These are phyloP conservation scores for Ceratobasidium sp. DNA, from an alignment of 1,284 basidiomycete species.

Conservation along the genomic window DNA sequence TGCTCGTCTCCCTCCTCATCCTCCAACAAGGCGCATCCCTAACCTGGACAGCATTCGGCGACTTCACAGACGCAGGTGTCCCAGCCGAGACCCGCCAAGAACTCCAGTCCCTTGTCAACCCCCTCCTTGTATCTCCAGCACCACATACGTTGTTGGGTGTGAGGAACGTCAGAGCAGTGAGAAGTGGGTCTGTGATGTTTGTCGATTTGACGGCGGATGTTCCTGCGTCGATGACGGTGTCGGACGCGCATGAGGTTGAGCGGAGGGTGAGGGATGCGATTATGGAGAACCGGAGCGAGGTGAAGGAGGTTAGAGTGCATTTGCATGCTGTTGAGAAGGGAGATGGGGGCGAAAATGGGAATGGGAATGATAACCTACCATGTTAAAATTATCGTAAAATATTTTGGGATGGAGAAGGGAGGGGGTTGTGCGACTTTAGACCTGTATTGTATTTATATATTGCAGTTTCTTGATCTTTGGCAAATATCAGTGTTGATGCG, in stretches of 20 bases:
- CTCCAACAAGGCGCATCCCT: slow-evolving; percentile 83
- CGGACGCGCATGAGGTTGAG: slow-evolving; percentile 69
- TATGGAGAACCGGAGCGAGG: slow-evolving; percentile 71
- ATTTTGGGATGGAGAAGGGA: too few species aligned
- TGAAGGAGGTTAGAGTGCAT: slow-evolving; percentile 81
- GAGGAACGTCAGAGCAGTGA: slow-evolving; percentile 76
- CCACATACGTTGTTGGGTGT: slow-evolving; percentile 62
- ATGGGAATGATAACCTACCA: slow-evolving; percentile 13
- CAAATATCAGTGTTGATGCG: too few species aligned
- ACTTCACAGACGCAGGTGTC: slow-evolving; percentile 88
- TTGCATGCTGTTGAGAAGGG: slow-evolving; percentile 57
- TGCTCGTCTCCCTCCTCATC: slow-evolving; percentile 91
- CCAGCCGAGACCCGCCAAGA: slow-evolving; percentile 61
- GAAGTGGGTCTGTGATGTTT: slow-evolving; percentile 77
- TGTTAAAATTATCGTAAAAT: slow-evolving; percentile 9
- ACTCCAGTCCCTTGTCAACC: slow-evolving; percentile 44
- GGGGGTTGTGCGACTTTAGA: neutral
- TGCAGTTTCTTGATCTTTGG: neutral
- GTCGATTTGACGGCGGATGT: slow-evolving; percentile 81
- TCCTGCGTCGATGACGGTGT: slow-evolving; percentile 66
- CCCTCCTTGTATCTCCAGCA: slow-evolving; percentile 23
- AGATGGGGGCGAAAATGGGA: slow-evolving; percentile 11
- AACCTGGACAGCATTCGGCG: slow-evolving; percentile 77
- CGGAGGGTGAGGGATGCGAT: slow-evolving; percentile 69
- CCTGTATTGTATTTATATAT: neutral